Evolutionary conservation across 345 rosid genomes (phyloP).

Genomic region (Moricandia moricandioides): DNA sequence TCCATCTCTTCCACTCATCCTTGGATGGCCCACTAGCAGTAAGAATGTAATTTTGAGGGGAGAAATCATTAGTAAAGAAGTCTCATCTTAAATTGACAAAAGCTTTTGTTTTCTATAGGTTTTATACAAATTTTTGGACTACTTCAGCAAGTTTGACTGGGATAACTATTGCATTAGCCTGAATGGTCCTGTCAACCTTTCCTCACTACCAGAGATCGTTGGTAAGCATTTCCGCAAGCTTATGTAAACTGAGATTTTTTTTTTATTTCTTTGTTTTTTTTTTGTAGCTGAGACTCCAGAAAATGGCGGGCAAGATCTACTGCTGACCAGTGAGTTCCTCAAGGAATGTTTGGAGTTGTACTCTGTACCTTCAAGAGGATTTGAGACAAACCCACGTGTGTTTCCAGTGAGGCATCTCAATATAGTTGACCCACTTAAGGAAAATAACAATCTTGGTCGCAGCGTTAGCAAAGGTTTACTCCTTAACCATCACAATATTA

Average conservation of each 20-base stretch:
- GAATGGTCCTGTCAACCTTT: conserved; percentile 64
- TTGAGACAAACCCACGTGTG: conserved; percentile 52
- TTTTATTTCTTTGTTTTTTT: conserved; percentile 14
- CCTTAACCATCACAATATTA: neutral
- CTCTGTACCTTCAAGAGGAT: conserved; percentile 60
- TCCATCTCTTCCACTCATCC: conserved; percentile 69
- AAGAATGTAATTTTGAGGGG: conserved; percentile 35
- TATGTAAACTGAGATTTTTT: conserved; percentile 18
- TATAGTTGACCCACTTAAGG: conserved; percentile 83
- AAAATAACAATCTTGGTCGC: conserved; percentile 89
- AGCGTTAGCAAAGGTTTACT: conserved; percentile 91
- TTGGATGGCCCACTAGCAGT: conserved; percentile 81
- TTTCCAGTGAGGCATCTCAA: conserved; percentile 79
- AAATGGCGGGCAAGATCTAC: conserved; percentile 50
- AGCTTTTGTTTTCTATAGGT: conserved; percentile 48
- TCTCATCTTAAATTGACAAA: conserved; percentile 14
- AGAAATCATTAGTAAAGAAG: conserved; percentile 7
- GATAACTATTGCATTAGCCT: conserved; percentile 83
- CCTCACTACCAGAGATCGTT: conserved; percentile 61
- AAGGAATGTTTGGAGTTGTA: conserved; percentile 58
- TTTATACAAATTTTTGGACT: conserved; percentile 78
- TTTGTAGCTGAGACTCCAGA: conserved; percentile 56
- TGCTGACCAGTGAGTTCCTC: conserved; percentile 65
- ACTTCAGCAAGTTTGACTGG: conserved; percentile 98
- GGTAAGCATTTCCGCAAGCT: conserved; percentile 45